Percentiles rank a stretch among this genome's conserved stretches.
Conservation (phyloP, 2,329 filamentous ascomycete genomes). For the Aspergillus luchuensis region DNA sequence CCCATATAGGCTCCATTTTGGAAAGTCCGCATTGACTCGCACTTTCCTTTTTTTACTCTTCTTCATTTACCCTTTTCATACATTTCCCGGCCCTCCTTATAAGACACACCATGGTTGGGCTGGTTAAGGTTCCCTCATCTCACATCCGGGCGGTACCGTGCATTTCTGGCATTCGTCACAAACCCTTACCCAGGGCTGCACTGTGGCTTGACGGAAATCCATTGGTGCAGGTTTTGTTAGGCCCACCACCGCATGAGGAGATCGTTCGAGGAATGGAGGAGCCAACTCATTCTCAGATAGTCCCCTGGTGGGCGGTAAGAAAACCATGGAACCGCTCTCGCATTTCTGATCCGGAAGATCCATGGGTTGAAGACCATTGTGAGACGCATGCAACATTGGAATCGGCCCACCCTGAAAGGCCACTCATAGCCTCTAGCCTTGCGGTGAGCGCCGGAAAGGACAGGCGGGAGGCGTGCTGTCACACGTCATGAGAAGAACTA, state of each 20-base stretch:
- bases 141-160: background rate
- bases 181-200: background rate
- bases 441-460: slow-evolving; percentile 1
- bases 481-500: slow-evolving; percentile 6
- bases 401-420: background rate
- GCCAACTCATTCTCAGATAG: background rate
- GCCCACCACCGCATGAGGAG: background rate
- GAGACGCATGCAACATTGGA: background rate
- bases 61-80: background rate
- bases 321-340: background rate
- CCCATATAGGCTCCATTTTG: background rate
- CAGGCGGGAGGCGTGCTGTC: slow-evolving; percentile 2
- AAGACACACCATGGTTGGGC: slow-evolving; percentile 4
- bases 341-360: slow-evolving; percentile 1
- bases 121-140: slow-evolving; percentile 7
- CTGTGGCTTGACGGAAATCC: background rate
- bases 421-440: background rate
- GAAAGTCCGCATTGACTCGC: background rate
- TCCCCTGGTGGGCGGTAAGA: background rate
- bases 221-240: background rate
- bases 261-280: background rate
- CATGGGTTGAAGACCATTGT: slow-evolving; percentile 3
- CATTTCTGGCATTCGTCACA: slow-evolving; percentile 4
- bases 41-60: background rate
- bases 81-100: background rate